Evolutionary conservation across 345 rosid genomes (phyloP).

Genomic region (Eucalyptus albens): DNA sequence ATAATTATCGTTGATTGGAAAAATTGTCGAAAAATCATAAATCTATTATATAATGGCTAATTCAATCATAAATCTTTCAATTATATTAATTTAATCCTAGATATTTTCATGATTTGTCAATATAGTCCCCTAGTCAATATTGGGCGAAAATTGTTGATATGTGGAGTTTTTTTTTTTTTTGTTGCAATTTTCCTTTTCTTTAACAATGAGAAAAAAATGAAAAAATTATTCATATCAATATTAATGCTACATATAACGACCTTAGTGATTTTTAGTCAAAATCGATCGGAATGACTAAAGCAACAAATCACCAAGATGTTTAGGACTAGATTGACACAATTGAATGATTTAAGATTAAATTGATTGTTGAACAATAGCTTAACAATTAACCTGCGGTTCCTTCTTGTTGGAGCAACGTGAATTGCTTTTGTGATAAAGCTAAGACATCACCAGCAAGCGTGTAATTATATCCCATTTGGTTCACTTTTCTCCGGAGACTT

Average conservation of each 20-base stretch:
- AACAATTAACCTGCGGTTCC: rapidly evolving
- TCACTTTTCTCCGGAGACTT: no score
- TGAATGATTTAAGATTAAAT: no score
- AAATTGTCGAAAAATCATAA: background rate
- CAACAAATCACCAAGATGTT: rapidly evolving
- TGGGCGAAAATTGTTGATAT: rapidly evolving
- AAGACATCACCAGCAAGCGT: background rate
- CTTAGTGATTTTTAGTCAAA: rapidly evolving
- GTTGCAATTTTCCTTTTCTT: background rate
- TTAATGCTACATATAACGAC: rapidly evolving
- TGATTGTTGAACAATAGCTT: rapidly evolving
- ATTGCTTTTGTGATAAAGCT: background rate
- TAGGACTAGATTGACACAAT: rapidly evolving
- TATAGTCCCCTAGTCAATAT: rapidly evolving
- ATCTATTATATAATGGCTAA: rapidly evolving
- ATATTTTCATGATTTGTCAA: background rate
- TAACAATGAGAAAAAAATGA: background rate
- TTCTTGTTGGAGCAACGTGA: background rate
- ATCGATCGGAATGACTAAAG: background rate
- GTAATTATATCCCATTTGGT: background rate
- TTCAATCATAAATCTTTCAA: rapidly evolving
- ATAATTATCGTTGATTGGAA: rapidly evolving
- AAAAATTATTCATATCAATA: rapidly evolving
- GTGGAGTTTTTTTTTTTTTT: rapidly evolving
- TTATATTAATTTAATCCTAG: background rate